Base-by-base conservation (phyloP, 1,284 basidiomycete genomes). In the Leccinum glutinopallens region DNA sequence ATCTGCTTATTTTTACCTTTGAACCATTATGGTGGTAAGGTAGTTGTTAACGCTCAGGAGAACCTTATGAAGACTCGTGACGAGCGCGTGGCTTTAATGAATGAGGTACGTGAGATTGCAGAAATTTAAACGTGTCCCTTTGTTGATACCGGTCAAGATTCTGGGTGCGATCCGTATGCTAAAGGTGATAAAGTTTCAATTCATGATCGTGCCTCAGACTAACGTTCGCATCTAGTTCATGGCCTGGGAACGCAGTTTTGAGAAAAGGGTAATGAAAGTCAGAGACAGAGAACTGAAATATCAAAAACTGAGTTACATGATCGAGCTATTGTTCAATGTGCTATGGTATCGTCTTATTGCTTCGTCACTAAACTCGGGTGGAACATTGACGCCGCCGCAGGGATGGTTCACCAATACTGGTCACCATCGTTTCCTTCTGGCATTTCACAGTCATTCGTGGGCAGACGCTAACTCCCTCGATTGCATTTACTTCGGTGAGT, bases 231-330 rank as follows among this genome's bases (percentile, higher is more conserved):
- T 22, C 29, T 66, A 91, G 87, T 96, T 96, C 77, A 96, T 96
- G 93, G 93, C 93, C 10, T 96, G 94, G 94, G 96, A 97, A 77
- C 87, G 92, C 22, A 92, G 88, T 70, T 97, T 97, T 71, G 94
- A 97, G 77, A 81, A 83, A 37, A 83, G 85, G 8, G 88, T 97
- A 8, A 76, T 92, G 63, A 87, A 84, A 60, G 82, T 96, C 66
- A 86, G 94, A 29, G 86, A 85, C 58, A 89, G 87, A 69, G 94
- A 97, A 75, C 81, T 97, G 13, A 88, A 87, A 69, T 94, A 88
- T 76, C 93, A 95, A 75, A 89, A 87, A 67, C 77, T 92, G 63
- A 96, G 94, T 77, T 97, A 94, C 75, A 84, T 86, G 55, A 92
- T 97, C 59, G 95, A 97, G 79, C 87, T 91, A 65, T 43, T 75